Base-by-base conservation (phyloP, 305 asterid genomes). In the Plantago coronopus region DNA sequence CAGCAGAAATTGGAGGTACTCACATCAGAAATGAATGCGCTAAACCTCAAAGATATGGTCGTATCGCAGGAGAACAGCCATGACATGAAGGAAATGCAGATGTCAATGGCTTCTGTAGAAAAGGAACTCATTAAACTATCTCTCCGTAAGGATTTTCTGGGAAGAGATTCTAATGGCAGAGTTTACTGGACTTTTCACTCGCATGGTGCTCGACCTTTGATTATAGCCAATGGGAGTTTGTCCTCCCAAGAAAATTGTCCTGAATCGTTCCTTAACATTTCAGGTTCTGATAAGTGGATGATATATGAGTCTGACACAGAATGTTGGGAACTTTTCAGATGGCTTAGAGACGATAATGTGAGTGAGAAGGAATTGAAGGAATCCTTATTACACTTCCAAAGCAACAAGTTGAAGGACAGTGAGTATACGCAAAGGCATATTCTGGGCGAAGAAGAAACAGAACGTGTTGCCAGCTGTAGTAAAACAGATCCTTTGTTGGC, bases 161-260 rank as follows among this genome's bases (percentile, higher is more conserved):
- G 99, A 59, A 78, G 94, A 71, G 99, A 93, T 76, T 75, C 93
- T 44, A 81, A 74, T 54, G 97, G 99, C 49, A 78, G 97, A 74
- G 74, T 65, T 67, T 93, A 87, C 74, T 93, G 96, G 99, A 78
- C 63, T 44, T 84, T 75, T 56, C 71, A 73, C 68, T 75, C 75
- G 68, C 82, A 80, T 15, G 78, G 77, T 49, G 76, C 86, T 68
- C 75, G 73, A 57, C 87, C 95, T 25, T 72, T 83, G 84, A 74
- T 93, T 66, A 62, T 89, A 66, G 88, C 86, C 48, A 79, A 85
- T 34, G 84, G 83, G 53, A 75, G 73, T 71, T 66, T 62, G 72
- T 64, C 75, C 54, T 65, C 81, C 55, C 77, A 76, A 63, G 66
- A 71, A 61, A 73, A 79, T 67, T 15, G 43, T 48, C 66, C 80